These are phyloP conservation scores for Raffaelea deltoideospora DNA, from an alignment of 2,329 filamentous ascomycete species.

Conservation along the genomic window DNA sequence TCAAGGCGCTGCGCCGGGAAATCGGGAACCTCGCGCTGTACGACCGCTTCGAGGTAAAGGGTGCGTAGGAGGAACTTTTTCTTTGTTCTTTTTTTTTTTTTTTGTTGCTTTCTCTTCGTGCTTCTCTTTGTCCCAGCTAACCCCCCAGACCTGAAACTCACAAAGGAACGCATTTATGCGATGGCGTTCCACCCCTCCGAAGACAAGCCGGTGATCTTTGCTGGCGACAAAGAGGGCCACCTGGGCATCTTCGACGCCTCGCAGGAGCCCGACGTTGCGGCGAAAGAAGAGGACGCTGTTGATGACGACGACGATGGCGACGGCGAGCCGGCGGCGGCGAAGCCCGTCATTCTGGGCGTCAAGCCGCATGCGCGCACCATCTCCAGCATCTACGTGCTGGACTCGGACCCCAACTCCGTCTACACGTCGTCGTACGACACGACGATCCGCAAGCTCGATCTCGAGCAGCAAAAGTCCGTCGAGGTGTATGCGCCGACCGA, in stretches of 20 bases:
- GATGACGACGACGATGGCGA: constrained; percentile 45
- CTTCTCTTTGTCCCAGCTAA: not conserved
- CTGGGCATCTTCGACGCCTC: constrained; percentile 85
- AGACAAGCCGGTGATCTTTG: constrained; percentile 79
- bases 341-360: constrained; percentile 74
- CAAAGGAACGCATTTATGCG: constrained; percentile 72
- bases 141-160: constrained; percentile 70
- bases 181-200: constrained; percentile 78
- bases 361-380: constrained; percentile 87
- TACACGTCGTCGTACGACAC: constrained; percentile 88
- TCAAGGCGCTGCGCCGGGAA: constrained; percentile 57
- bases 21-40: constrained; percentile 71
- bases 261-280: constrained; percentile 35
- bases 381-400: constrained; percentile 64
- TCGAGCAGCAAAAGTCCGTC: constrained; percentile 62
- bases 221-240: constrained; percentile 84
- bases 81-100: not conserved
- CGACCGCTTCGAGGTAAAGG: constrained; percentile 67
- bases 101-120: not conserved
- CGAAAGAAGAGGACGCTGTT: constrained; percentile 29
- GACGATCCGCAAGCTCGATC: constrained; percentile 73
- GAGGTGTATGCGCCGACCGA: constrained; percentile 68
- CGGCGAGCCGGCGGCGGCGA: constrained; percentile 48
- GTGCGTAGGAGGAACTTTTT: constrained; percentile 39
- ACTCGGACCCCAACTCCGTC: constrained; percentile 56